Percentiles rank a stretch among this genome's conserved stretches.
Evolutionary conservation across 73 alveolate species (phyloP).

Genomic region (Tetrahymena borealis): DNA sequence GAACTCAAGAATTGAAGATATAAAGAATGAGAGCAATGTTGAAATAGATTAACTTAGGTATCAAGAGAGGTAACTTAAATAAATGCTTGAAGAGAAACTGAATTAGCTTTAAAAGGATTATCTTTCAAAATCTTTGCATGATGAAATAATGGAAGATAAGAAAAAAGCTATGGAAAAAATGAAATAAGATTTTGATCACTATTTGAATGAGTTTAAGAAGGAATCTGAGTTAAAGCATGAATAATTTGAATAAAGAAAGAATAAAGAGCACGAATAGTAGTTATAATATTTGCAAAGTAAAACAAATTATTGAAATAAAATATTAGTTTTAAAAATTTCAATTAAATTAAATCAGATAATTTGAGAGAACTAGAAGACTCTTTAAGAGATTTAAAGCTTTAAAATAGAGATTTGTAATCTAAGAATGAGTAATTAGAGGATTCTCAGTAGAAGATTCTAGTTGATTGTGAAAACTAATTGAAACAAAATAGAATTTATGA

Average conservation of each 20-base stretch:
- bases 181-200: neutral
- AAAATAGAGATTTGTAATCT: neutral
- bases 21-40: neutral
- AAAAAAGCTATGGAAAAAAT: neutral
- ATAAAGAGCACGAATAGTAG: neutral
- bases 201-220: neutral
- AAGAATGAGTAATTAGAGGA: neutral
- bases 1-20: neutral
- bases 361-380: neutral
- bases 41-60: neutral
- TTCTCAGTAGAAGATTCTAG: neutral
- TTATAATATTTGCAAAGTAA: neutral
- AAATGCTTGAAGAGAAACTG: neutral
- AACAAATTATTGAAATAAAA: neutral
- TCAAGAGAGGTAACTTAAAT: neutral
- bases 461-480: neutral
- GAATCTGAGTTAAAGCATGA: neutral
- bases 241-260: neutral
- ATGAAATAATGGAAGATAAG: neutral
- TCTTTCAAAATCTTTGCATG: neutral
- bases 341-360: neutral
- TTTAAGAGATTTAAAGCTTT: neutral
- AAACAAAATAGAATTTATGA: neutral
- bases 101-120: neutral
- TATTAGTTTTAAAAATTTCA: neutral